These are phyloP conservation scores for Erysimum pusillum DNA, from an alignment of 441 rosid genomes.

Conservation along the genomic window DNA sequence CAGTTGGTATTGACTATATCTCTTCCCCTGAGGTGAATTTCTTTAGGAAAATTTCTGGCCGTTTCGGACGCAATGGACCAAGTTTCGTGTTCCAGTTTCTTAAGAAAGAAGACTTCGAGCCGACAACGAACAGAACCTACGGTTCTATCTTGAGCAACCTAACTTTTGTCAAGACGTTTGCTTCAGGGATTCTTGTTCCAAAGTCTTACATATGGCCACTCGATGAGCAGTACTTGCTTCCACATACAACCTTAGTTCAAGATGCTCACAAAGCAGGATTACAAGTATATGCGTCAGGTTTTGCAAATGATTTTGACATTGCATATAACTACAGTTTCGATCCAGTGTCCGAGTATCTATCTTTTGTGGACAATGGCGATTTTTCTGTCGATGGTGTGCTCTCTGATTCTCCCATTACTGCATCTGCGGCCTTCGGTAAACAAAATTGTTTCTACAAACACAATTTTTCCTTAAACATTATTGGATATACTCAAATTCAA, in stretches of 20 bases:
- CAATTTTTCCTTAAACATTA: not conserved
- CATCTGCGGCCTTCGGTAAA: conserved; percentile 74
- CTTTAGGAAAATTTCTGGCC: conserved; percentile 59
- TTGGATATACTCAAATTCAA: not conserved
- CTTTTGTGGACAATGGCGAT: conserved; percentile 72
- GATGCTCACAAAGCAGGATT: conserved; percentile 91
- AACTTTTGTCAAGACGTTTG: conserved; percentile 81
- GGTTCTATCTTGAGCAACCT: conserved; percentile 66
- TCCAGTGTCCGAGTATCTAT: conserved; percentile 73
- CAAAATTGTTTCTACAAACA: conserved; percentile 14
- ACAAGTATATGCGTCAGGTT: conserved; percentile 77
- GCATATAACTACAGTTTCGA: conserved; percentile 83
- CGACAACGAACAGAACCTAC: conserved; percentile 75
- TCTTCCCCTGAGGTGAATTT: conserved; percentile 88
- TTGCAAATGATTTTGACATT: conserved; percentile 71
- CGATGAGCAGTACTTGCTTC: conserved; percentile 53
- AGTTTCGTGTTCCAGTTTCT: conserved; percentile 70
- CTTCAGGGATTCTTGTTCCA: conserved; percentile 85
- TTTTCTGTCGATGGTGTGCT: conserved; percentile 92
- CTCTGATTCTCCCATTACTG: conserved; percentile 87
- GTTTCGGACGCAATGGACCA: conserved; percentile 55
- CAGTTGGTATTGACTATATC: conserved; percentile 57
- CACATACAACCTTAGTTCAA: conserved; percentile 62
- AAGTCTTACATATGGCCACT: conserved; percentile 77
- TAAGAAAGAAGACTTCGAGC: conserved; percentile 54